Evolutionary conservation across 73 alveolate genomes (phyloP).

Genomic region (Tetrahymena thermophila): DNA sequence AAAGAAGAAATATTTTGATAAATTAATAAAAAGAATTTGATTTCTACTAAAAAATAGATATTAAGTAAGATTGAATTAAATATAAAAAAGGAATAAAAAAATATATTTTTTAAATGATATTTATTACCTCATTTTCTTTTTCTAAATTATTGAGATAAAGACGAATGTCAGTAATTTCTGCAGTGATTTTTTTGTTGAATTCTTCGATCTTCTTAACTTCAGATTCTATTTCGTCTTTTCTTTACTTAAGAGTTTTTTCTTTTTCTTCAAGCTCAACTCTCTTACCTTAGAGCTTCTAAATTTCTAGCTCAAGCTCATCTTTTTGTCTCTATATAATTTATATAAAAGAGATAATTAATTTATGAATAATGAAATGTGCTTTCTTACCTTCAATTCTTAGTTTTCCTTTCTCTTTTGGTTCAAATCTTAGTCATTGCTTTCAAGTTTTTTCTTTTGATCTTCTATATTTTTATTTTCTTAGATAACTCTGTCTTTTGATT

Average conservation of each 20-base stretch:
- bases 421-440: conserved; percentile 30
- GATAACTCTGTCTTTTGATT: conserved; percentile 52
- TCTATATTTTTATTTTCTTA: conserved; percentile 55
- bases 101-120: too few species aligned
- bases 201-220: conserved; percentile 16
- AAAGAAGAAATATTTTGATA: too few species aligned
- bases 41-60: too few species aligned
- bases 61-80: too few species aligned
- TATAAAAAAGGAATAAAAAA: too few species aligned
- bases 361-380: background rate
- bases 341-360: background rate
- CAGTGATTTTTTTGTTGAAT: conserved; percentile 27
- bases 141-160: conserved; percentile 22
- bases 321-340: conserved; percentile 28
- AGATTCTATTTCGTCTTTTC: conserved; percentile 34
- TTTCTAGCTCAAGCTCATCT: conserved; percentile 41
- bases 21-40: too few species aligned
- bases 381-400: conserved; percentile 41
- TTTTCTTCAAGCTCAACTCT: conserved; percentile 46
- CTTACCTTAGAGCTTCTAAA: conserved; percentile 25
- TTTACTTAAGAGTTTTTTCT: conserved; percentile 45
- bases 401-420: conserved; percentile 42
- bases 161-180: conserved; percentile 46
- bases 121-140: conserved; percentile 36
- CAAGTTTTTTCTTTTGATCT: conserved; percentile 49